Evolutionary conservation across 768 basidiomycete genomes (phyloP).

Genomic region (Sutorius australiensis): DNA sequence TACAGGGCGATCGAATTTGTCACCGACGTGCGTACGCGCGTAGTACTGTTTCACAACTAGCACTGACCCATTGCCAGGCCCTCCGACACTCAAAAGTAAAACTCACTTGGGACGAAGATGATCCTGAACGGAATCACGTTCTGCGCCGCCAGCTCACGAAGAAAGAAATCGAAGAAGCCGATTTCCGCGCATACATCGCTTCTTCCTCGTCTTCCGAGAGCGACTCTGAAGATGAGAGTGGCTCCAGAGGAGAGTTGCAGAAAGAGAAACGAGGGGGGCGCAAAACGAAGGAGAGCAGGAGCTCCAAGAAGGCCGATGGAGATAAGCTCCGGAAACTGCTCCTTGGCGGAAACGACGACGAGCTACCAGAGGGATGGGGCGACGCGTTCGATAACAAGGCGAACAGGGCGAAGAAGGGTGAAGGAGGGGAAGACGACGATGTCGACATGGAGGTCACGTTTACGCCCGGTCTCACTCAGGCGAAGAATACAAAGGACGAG

Average conservation of each 20-base stretch:
- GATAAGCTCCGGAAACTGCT: conserved; percentile 75
- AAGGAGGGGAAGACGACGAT: conserved; percentile 37
- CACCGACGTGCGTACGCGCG: conserved; percentile 67
- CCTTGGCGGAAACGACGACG: conserved; percentile 60
- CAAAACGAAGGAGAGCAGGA: conserved; percentile 19
- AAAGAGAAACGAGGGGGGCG: conserved; percentile 4
- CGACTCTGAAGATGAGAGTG: conserved; percentile 37
- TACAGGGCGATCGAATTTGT: conserved; percentile 85
- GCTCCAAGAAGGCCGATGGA: conserved; percentile 45
- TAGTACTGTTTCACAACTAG: not conserved
- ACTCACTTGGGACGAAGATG: conserved; percentile 98
- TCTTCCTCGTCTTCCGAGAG: conserved; percentile 65
- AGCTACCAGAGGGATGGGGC: conserved; percentile 84
- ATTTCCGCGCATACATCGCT: conserved; percentile 79
- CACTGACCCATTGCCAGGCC: conserved; percentile 49
- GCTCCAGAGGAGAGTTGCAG: not conserved
- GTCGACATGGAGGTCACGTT: conserved; percentile 96
- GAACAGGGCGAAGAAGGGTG: not conserved
- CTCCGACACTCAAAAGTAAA: conserved; percentile 97
- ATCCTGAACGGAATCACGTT: conserved; percentile 76
- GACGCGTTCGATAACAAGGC: conserved; percentile 31
- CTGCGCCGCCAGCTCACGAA: conserved; percentile 75
- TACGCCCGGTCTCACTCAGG: conserved; percentile 70
- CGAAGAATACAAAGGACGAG: conserved; percentile 58
- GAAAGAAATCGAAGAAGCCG: conserved; percentile 87